Evolutionary conservation across 1,284 basidiomycete species (phyloP).

Genomic region (Papiliotrema nemorosa): DNA sequence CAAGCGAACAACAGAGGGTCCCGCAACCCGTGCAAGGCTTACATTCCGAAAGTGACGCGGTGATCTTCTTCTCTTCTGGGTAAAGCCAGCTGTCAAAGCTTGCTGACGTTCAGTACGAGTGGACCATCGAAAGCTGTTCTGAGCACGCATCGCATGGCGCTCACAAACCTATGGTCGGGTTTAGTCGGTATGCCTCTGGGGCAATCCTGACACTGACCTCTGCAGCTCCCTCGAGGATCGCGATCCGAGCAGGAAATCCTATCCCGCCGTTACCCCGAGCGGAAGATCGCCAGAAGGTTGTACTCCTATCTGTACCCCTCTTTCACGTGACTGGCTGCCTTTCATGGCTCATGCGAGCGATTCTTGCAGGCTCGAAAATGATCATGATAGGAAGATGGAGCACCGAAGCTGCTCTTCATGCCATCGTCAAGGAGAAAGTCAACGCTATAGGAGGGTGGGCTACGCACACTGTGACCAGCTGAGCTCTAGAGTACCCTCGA

Average conservation of each 20-base stretch:
- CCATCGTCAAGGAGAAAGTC: constrained; percentile 31
- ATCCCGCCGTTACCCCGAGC: constrained; percentile 24
- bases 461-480: background rate
- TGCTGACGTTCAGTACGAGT: constrained; percentile 29
- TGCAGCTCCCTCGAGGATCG: constrained; percentile 31
- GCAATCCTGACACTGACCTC: background rate
- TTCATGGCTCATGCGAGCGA: constrained; percentile 37
- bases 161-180: constrained; percentile 33
- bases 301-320: constrained; percentile 41
- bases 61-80: constrained; percentile 45
- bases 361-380: constrained; percentile 36
- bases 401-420: constrained; percentile 26
- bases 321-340: constrained; percentile 47
- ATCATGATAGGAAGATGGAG: constrained; percentile 38
- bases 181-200: constrained; percentile 32
- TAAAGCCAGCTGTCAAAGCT: constrained; percentile 11
- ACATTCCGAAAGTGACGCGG: constrained; percentile 38
- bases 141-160: constrained; percentile 37
- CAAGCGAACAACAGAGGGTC: constrained; percentile 5
- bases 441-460: constrained; percentile 41
- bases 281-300: constrained; percentile 22
- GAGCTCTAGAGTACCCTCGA: constrained; percentile 34
- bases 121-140: constrained; percentile 40
- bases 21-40: constrained; percentile 17
- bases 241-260: constrained; percentile 30